Base-by-base conservation (phyloP, 2,329 filamentous ascomycete genomes). In the Fusarium nodosum region DNA sequence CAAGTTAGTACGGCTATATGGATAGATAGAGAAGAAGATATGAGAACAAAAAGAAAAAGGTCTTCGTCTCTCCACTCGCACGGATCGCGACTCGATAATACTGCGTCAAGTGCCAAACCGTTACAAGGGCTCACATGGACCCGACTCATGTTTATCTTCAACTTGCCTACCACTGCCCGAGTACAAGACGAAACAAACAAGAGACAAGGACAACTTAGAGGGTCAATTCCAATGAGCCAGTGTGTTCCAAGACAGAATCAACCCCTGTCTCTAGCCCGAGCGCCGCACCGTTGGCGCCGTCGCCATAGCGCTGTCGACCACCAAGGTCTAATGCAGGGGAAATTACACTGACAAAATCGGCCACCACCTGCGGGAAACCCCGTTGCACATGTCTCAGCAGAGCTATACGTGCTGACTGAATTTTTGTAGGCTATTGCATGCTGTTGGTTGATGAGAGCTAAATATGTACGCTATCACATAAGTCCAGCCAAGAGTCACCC, bases 211-310 rank as follows among this genome's bases (percentile, higher is more conserved):
- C 24, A 51, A 8, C 24, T 18, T 18, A 18, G 9, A 26, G 22
- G 24, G 24, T 12, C 41, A 18, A n/a, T 10, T 44, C 22, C 24
- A 16, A 44, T 28, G 16, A 30, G 28, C 47, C 22, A 51, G 22
- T 26, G 18, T 28, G 28, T 59, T 24, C 26, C 57, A 46, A 64
- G 39, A 64, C 62, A 60, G 31, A 54, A 65, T 30, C 53, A 56
- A 50, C 55, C 55, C 66, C 50, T 66, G 62, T 46, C 34, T 39
- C 22, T 57, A 22, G n/a, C 20, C 66, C 20, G 60, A 72, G 56
- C 71, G 72, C 72, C 72, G 72, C 72, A 74, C 72, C 72, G 72
- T 74, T 74, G 71, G 54, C 71, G 71, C 71, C 71, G 71, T 52
- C 68, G 66, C 67, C 64, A 52, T 73, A 59, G 69, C 64, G 59